phyloP scores from a whole-genome alignment of 2,329 filamentous ascomycete species.

The Samsoniella hepiali region DNA sequence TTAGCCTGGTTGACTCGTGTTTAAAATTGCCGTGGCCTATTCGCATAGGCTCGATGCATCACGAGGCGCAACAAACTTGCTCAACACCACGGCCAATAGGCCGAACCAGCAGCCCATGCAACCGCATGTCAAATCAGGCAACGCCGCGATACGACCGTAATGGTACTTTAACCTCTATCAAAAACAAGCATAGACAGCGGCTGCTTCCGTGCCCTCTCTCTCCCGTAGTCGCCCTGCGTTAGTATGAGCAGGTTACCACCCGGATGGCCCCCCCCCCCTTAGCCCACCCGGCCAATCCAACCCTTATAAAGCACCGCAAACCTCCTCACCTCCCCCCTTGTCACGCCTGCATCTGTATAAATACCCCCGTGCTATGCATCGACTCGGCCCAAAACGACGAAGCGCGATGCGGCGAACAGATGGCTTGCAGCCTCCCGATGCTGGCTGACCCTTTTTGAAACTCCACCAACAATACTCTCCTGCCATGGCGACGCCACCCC shows the following conservation, averaged over 20 bases:
- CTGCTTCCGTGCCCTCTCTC: too few species aligned
- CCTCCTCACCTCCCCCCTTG: slow-evolving; percentile 5
- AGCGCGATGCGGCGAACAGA: slow-evolving; percentile 8
- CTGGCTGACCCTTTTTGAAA: background rate
- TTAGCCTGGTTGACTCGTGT: background rate
- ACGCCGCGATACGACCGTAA: background rate
- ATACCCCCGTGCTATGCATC: background rate
- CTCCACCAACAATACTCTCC: background rate
- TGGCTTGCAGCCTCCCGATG: background rate
- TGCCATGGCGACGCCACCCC: background rate
- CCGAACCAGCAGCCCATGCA: background rate
- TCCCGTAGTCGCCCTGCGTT: slow-evolving; percentile 14
- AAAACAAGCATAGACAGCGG: background rate
- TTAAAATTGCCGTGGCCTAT: background rate
- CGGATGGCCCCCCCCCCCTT: slow-evolving; percentile 3
- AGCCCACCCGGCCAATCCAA: background rate
- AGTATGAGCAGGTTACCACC: slow-evolving; percentile 36
- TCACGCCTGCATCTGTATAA: background rate
- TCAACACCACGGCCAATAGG: background rate
- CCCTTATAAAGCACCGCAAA: slow-evolving; percentile 18
- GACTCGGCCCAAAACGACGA: background rate
- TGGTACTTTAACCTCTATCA: background rate
- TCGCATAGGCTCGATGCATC: background rate
- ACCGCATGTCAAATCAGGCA: background rate
- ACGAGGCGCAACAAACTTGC: background rate